Evolutionary conservation across 495 filamentous ascomycete species (phyloP), one percentile per base, ranked within the genome.

Genomic region (Astrocystis sublimbata): DNA sequence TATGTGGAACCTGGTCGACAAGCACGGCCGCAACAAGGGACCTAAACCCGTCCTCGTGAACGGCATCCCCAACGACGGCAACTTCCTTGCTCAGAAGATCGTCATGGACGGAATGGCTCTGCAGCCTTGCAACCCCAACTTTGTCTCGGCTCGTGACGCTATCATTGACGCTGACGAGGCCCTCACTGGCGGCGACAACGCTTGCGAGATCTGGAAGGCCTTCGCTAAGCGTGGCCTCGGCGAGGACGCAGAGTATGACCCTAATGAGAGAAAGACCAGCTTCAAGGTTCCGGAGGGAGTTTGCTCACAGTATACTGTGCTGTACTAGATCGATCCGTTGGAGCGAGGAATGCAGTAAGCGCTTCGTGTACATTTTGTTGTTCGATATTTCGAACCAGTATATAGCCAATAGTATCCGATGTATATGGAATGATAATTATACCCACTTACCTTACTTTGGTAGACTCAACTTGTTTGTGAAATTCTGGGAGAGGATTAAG

Each of bases 21-120:
- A 74, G 68, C 63, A 74, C 50, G 75, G 77, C 50, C 74, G 78
- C 66, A 71, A 71, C 47, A 52, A 57, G 40, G 68, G 66, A 19
- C 69, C 65, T 50, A 60, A 69, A 61, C 76, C 78, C 35, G 63
- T 50, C n/a, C 73, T 73, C 54, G 68, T 63, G 9, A 67, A 75
- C 26, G 68, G 65, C 6, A 71, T 79, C 8, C 75, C 72, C 10
- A 73, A 67, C 6, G 75, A 73, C 52, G 77, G 76, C 5, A 75
- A 74, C 31, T 78, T 72, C 30, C 68, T 81, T 17, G 58, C 71
- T 8, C 78, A 79, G 76, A 79, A 81, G 69, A 47, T 82, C 5
- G 74, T 81, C 3, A 49, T 79, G 26, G 78, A 81, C 60, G 79
- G 65, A 0, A 72, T 81, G 74, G 77, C 76, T 15, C 53, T 81